phyloP scores from a whole-genome alignment of 148 eudicot species.

The Chenopodium suecicum region DNA sequence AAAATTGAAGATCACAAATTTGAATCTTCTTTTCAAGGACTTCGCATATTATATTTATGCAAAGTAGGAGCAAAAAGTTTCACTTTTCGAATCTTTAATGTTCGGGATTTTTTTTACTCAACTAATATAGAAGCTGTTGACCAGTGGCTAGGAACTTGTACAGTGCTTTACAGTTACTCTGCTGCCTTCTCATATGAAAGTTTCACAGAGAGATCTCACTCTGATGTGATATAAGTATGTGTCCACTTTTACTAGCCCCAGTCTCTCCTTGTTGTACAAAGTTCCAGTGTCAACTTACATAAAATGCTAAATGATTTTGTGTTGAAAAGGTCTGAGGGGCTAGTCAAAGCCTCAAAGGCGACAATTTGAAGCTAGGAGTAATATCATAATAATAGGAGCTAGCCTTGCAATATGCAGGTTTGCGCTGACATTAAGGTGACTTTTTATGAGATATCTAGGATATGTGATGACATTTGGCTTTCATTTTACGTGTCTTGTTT shows the following conservation, averaged over 20 bases:
- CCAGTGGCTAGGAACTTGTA: background rate
- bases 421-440: background rate
- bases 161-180: background rate
- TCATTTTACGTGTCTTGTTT: background rate
- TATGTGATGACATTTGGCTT: background rate
- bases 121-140: background rate
- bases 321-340: background rate
- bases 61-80: background rate
- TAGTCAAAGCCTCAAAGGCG: background rate
- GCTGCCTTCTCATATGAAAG: background rate
- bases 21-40: background rate
- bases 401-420: background rate
- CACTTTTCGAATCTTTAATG: background rate
- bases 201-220: background rate
- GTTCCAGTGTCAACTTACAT: background rate
- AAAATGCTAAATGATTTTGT: background rate
- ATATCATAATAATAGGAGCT: background rate
- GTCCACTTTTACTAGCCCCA: background rate
- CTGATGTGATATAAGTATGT: background rate
- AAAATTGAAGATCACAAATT: background rate
- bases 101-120: background rate
- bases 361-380: background rate
- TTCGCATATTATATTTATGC: background rate
- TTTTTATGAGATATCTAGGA: background rate
- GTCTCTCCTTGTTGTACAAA: background rate